Evolutionary conservation across 306 rosid genomes (phyloP).

Genomic region (barrel medic (Medicago truncatula)): DNA sequence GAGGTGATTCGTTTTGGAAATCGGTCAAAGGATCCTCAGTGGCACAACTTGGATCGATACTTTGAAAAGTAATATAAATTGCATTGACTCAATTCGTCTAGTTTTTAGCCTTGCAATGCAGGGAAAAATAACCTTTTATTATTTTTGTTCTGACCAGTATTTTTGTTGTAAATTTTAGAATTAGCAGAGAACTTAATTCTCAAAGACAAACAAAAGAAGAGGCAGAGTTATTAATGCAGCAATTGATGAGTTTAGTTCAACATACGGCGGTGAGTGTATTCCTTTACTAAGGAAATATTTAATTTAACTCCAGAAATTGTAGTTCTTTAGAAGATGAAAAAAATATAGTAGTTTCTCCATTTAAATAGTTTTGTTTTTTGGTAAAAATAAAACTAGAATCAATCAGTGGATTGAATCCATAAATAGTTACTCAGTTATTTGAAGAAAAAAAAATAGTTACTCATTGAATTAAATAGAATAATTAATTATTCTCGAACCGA

Average conservation of each 20-base stretch:
- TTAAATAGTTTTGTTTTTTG: not conserved
- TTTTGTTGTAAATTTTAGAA: slow-evolving; percentile 52
- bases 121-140: slow-evolving; percentile 9
- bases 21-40: slow-evolving; percentile 87
- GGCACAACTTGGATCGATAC: slow-evolving; percentile 92
- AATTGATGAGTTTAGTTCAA: slow-evolving; percentile 72
- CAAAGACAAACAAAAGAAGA: slow-evolving; percentile 66
- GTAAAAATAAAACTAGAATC: too few species aligned
- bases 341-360: not conserved
- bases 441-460: too few species aligned
- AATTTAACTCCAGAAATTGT: slow-evolving; percentile 27
- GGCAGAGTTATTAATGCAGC: slow-evolving; percentile 65
- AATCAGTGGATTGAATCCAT: too few species aligned
- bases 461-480: too few species aligned
- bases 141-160: slow-evolving; percentile 32
- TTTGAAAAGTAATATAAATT: slow-evolving; percentile 77
- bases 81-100: slow-evolving; percentile 37
- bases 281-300: slow-evolving; percentile 33
- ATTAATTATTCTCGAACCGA: too few species aligned
- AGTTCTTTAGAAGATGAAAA: slow-evolving; percentile 30
- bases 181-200: slow-evolving; percentile 62
- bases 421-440: too few species aligned
- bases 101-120: slow-evolving; percentile 24
- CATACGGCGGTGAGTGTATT: slow-evolving; percentile 76
- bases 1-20: slow-evolving; percentile 92